Conservation (phyloP, 2,329 filamentous ascomycete species). For the Incumbomyces delicatus region DNA sequence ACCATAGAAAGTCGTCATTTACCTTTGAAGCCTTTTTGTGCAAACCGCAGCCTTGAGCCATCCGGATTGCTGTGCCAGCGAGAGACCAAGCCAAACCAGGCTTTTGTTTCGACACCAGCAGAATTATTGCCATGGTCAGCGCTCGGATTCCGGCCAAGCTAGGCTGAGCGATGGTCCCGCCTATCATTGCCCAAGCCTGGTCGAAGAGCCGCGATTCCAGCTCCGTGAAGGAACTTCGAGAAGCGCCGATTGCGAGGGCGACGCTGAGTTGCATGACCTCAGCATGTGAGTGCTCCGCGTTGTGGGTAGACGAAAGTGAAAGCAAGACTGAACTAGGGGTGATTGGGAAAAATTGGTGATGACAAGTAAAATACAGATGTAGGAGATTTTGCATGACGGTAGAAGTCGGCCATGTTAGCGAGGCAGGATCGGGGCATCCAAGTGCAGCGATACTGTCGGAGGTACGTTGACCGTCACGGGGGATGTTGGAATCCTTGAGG, state of each 20-base stretch:
- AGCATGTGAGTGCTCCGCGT: background rate
- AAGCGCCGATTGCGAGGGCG: background rate
- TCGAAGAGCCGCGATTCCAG: background rate
- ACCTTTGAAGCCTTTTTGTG: background rate
- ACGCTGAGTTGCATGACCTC: slow-evolving; percentile 1
- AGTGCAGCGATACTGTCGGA: background rate
- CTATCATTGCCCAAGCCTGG: slow-evolving; percentile 1
- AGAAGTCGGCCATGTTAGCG: background rate
- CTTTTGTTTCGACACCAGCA: background rate
- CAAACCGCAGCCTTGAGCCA: slow-evolving; percentile 1
- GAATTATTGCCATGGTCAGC: background rate
- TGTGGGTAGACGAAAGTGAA: background rate
- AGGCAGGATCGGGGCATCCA: background rate
- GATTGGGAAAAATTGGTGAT: background rate
- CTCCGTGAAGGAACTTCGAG: background rate
- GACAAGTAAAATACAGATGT: background rate
- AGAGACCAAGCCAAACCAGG: background rate
- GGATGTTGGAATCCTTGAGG: background rate
- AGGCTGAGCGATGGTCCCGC: background rate
- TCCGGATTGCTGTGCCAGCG: background rate
- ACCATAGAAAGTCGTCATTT: background rate
- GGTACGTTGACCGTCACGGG: slow-evolving; percentile 1
- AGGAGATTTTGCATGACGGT: background rate
- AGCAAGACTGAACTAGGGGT: slow-evolving; percentile 1
- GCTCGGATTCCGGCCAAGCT: background rate